Evolutionary conservation across 1,284 basidiomycete genomes (phyloP), one percentile per base, ranked within the genome.

Genomic region (Puccinia sorghi): DNA sequence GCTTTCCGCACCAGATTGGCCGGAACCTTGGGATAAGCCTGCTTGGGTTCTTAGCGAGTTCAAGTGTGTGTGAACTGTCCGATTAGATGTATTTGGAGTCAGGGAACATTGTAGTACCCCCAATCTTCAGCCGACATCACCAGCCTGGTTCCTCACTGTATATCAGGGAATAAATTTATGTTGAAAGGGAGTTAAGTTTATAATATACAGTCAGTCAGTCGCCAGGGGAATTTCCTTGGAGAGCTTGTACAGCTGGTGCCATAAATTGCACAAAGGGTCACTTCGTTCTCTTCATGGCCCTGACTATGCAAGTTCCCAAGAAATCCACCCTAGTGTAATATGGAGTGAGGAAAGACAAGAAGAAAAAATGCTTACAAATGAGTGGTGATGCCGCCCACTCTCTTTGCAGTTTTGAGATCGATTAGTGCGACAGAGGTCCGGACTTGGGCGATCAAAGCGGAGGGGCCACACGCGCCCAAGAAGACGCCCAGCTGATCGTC

Each of bases 391-490:
- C 76, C 76, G 37, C 76, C 76, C 27, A 79, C 56, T 54, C 39
- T 25, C 37, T 72, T 37, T 20, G 69, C 67, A 25, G n/a, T 59
- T 32, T 70, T 50, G 17, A 79, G 27, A 52, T 69, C 57, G 32
- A 79, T 43, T 25, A 59, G 43, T 64, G 66, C 67, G 25, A 79
- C 67, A 39, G 67, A 69, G 32, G 52, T 79, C 41, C 69, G 72
- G 46, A 79, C 43, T 50, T 79, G 56, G 17, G 54, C 56, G 41
- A 71, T 48, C 57, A 79, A 41, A n/a, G 43, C 22, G n/a, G 57
- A 46, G 2, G 76, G 69, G n/a, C 76, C 76, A 32, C 76, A 72
- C 7, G 67, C 76, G 56, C 69, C 69, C 46, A 69, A 27, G 27
- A 69, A 48, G 39, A 79, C 69, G 11, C 76, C 76, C 27, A 32